These are phyloP conservation scores for Fusarium circinatum DNA, from an alignment of 2,329 filamentous ascomycete species.

Conservation along the genomic window DNA sequence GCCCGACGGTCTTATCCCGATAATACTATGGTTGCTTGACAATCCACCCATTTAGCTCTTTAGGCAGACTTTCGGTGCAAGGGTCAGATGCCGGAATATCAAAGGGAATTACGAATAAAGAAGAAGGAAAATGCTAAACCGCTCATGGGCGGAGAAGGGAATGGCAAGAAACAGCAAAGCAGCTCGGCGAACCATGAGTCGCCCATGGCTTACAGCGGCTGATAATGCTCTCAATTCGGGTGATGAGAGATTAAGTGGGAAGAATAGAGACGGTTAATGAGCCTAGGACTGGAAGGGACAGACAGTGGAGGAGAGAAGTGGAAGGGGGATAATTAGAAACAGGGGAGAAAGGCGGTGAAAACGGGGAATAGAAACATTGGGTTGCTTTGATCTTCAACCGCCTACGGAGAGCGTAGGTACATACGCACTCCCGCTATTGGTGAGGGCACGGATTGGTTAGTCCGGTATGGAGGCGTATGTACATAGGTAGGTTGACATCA, in stretches of 20 bases:
- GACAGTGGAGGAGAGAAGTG: constrained; percentile 32
- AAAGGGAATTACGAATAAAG: constrained; percentile 6
- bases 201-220: constrained; percentile 33
- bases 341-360: constrained; percentile 45
- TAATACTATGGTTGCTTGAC: constrained; percentile 27
- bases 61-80: constrained; percentile 24
- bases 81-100: constrained; percentile 27
- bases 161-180: neutral
- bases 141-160: constrained; percentile 3
- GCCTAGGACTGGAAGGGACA: constrained; percentile 31
- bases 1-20: constrained; percentile 18
- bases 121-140: constrained; percentile 7
- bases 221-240: constrained; percentile 10
- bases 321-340: constrained; percentile 4
- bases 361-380: constrained; percentile 24
- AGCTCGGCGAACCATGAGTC: constrained; percentile 21
- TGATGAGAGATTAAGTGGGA: constrained; percentile 38
- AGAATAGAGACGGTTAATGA: constrained; percentile 27
- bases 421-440: constrained; percentile 8
- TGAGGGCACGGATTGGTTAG: constrained; percentile 17
- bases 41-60: constrained; percentile 17
- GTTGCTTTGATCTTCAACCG: constrained; percentile 2
- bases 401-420: neutral
- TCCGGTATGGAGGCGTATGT: constrained; percentile 12
- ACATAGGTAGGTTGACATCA: neutral